Conservation (phyloP, 169 alveolate species). For the Cryptosporidium canis region DNA sequence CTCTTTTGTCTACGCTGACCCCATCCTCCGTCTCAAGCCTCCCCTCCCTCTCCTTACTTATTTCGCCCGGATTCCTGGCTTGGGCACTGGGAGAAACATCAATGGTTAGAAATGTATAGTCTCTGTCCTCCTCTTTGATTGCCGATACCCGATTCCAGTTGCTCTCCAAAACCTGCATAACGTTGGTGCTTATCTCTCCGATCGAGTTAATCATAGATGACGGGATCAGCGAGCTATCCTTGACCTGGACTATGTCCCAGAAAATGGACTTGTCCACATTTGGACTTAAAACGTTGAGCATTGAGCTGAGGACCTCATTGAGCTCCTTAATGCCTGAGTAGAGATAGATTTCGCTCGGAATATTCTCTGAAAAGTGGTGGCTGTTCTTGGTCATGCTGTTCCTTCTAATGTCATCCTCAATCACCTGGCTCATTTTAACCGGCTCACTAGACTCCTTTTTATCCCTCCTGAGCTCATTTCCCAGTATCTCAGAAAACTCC, state of each 20-base stretch:
- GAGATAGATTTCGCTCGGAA: neutral
- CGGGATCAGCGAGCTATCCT: slow-evolving; percentile 13
- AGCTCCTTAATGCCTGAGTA: neutral
- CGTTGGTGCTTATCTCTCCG: slow-evolving; percentile 18
- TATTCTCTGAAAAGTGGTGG: slow-evolving; percentile 29
- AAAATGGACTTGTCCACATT: slow-evolving; percentile 5
- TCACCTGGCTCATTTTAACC: neutral
- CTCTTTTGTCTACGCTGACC: too few relatives aligned
- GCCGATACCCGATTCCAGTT: slow-evolving; percentile 1
- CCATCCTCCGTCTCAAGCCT: neutral
- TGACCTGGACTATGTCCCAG: slow-evolving; percentile 29
- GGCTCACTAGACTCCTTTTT: neutral
- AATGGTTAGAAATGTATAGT: neutral
- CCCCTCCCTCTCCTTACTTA: neutral
- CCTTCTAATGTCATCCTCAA: slow-evolving; percentile 1
- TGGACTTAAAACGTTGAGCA: neutral
- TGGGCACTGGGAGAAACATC: neutral
- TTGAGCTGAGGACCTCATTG: neutral
- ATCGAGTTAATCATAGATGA: slow-evolving; percentile 39
- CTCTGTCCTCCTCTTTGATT: neutral
- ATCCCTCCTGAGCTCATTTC: neutral
- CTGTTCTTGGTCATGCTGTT: neutral
- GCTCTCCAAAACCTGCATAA: neutral
- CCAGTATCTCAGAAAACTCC: slow-evolving; percentile 15
- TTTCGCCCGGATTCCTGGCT: neutral